Evolutionary conservation across 192 early-diverging fungal species (phyloP).

Genomic region (Coemansia sp.): DNA sequence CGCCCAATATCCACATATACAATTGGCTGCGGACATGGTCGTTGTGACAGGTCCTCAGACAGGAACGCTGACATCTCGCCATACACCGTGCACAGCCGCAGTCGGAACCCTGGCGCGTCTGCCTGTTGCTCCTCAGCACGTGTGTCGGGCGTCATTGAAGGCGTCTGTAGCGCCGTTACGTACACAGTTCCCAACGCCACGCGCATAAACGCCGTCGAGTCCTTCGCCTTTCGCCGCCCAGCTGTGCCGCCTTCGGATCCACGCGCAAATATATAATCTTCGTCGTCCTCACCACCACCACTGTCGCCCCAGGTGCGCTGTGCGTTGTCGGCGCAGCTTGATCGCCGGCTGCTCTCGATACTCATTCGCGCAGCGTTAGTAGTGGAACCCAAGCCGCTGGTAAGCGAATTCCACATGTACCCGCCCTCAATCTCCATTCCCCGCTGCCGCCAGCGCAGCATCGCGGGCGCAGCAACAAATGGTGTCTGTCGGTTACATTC

Average conservation of each 20-base stretch:
- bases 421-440: conserved; percentile 37
- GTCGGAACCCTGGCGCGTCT: conserved; percentile 27
- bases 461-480: conserved; percentile 30
- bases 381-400: conserved; percentile 21
- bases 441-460: conserved; percentile 50
- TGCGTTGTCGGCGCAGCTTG: not conserved
- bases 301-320: conserved; percentile 14
- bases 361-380: conserved; percentile 8
- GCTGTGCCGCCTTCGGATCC: conserved; percentile 14
- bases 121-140: conserved; percentile 40
- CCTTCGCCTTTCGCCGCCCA: conserved; percentile 24
- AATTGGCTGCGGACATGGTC: conserved; percentile 42
- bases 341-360: conserved; percentile 2
- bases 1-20: conserved; percentile 33
- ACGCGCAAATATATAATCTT: conserved; percentile 16
- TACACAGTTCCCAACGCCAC: conserved; percentile 31
- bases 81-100: conserved; percentile 34
- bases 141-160: conserved; percentile 50
- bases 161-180: conserved; percentile 32
- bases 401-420: conserved; percentile 47
- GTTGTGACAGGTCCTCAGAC: conserved; percentile 44
- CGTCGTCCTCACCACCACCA: conserved; percentile 1
- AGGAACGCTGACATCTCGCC: conserved; percentile 55
- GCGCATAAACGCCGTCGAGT: conserved; percentile 46
- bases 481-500: conserved; percentile 8